Conservation (phyloP, 306 rosid species). For the Hylodesmum podocarpum region DNA sequence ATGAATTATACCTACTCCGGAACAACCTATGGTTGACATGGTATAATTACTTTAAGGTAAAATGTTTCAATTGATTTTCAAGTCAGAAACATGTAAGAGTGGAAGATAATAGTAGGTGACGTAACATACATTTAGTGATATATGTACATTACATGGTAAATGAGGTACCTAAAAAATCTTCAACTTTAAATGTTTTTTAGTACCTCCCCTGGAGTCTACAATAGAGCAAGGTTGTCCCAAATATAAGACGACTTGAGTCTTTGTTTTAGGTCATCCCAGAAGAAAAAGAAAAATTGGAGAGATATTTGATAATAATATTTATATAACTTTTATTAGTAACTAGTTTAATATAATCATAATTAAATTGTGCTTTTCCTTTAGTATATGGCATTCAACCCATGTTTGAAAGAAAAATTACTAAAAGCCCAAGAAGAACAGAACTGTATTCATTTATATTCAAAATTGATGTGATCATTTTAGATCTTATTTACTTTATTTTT, state of each 20-base stretch:
- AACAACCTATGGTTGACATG: neutral
- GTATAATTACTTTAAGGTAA: neutral
- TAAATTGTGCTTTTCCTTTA: no score
- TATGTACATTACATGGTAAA: neutral
- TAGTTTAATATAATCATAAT: no score
- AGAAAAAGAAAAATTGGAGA: no score
- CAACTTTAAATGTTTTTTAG: neutral
- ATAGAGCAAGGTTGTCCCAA: no score
- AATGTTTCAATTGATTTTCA: neutral
- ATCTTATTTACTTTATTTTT: neutral
- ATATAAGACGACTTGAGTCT: no score
- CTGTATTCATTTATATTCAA: neutral
- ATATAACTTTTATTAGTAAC: no score
- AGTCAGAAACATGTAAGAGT: neutral
- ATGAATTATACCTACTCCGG: conserved; percentile 1
- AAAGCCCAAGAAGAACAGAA: no score
- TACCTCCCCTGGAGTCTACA: neutral
- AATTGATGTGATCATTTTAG: neutral
- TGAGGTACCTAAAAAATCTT: neutral
- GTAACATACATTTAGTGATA: neutral
- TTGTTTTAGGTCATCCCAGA: no score
- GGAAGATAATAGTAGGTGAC: neutral
- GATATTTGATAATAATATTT: no score
- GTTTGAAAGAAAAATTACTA: no score
- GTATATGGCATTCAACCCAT: no score